Evolutionary conservation across 495 filamentous ascomycete genomes (phyloP).

Genomic region (Xylaria bambusicola): DNA sequence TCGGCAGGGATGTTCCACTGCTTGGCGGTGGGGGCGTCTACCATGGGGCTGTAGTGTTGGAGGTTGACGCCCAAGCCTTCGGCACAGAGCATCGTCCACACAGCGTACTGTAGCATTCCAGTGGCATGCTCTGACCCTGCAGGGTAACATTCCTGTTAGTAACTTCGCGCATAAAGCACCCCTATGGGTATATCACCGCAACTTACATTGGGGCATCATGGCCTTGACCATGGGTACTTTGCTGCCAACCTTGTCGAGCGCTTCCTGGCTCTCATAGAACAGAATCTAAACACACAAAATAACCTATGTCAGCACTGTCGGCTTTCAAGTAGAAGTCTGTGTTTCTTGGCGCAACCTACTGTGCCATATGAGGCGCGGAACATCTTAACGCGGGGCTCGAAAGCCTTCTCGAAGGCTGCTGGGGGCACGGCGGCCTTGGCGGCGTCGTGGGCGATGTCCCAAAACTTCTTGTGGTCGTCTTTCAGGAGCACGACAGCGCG

Average conservation of each 20-base stretch:
- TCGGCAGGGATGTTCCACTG: conserved; percentile 50
- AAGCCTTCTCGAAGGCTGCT: conserved; percentile 37
- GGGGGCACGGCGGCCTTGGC: conserved; percentile 41
- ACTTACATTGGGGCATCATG: conserved; percentile 9
- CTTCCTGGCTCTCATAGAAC: conserved; percentile 4
- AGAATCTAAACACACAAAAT: background rate
- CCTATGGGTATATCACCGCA: no score
- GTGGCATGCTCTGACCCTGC: conserved; percentile 51
- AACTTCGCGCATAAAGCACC: no score
- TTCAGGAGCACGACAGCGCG: conserved; percentile 49
- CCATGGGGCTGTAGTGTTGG: conserved; percentile 58
- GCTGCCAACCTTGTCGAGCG: background rate
- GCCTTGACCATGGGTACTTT: background rate
- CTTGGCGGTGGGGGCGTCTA: conserved; percentile 43
- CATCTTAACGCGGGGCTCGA: conserved; percentile 39
- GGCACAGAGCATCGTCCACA: conserved; percentile 56
- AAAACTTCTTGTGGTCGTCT: conserved; percentile 50
- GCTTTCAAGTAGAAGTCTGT: no score
- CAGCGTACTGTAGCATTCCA: conserved; percentile 56
- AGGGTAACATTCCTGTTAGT: background rate
- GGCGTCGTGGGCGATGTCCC: conserved; percentile 44
- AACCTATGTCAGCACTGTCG: background rate
- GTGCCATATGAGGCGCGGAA: conserved; percentile 51
- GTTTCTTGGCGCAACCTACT: background rate
- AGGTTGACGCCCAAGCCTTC: conserved; percentile 61